Evolutionary conservation across 768 basidiomycete genomes (phyloP), one percentile per base, ranked within the genome.

Genomic region (Macrocybe gigantea): DNA sequence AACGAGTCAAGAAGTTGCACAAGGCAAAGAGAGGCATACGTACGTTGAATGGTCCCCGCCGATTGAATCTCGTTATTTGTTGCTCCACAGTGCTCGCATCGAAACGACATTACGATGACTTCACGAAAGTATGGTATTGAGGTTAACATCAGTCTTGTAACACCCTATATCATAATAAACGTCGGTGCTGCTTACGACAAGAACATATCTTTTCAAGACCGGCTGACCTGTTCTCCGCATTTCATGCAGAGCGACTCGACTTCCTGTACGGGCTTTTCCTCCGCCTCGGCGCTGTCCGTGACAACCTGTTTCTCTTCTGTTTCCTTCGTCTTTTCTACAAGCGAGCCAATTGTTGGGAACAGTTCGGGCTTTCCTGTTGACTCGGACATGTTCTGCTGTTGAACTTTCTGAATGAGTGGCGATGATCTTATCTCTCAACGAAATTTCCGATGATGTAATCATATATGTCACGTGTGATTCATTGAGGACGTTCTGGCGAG

Each of bases 71-170:
- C 95, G 63, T 95, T 99, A 66, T 99, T 98, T 36, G 75, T 64
- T 53, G 74, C 67, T 7, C 93, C 93, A 57, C 96, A 99, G 59
- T 93, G 84, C 49, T 95, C 91, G 62, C 96, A 99, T 48, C 86
- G 79, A 72, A 99, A 99, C 35, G 92, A 94, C 83, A 95, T 93
- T 51, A 98, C 81, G 53, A 99, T 88, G 44, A 98, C 84, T 64
- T 99, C 91, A 39, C 81, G 75, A 73, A 98, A 98, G 72, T 83
- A 98, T 0, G 96, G 96, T 42, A 99, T 99, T 2, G 84, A 82
- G 0, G 94, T 97, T 42, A 99, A 72, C 57, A 99, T 79, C 57
- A 99, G 67, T 38, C 93, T 73, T 1, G 96, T 99, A 9, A 73
- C 70, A 32, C 95, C 95, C 93, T 97, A 6, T 22, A 15, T 10